A percentile compares a stretch with the other conserved stretches of the same genome.
Evolutionary conservation across 1,139 yeast species (phyloP).

Genomic region (Waltiozyma sp.): DNA sequence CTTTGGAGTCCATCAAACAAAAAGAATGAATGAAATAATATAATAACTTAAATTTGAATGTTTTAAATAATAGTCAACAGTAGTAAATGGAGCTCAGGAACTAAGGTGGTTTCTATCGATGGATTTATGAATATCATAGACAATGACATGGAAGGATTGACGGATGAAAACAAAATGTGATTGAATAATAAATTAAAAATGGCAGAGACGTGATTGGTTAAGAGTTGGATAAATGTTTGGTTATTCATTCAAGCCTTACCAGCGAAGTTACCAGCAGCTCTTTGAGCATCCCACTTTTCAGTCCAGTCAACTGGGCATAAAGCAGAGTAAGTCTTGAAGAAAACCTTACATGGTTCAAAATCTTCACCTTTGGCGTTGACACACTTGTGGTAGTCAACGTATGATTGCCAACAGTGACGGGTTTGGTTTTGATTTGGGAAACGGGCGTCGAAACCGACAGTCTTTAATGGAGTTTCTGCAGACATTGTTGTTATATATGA

Average conservation of each 20-base stretch:
- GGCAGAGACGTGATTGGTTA: not conserved
- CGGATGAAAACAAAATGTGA: not conserved
- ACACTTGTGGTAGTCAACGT: conserved; percentile 97
- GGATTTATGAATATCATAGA: not conserved
- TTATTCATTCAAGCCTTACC: conserved; percentile 23
- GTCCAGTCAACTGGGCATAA: conserved; percentile 92
- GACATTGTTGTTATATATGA: conserved; percentile 13
- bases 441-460: conserved; percentile 86
- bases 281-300: conserved; percentile 94
- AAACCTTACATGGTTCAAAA: conserved; percentile 93
- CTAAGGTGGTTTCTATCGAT: not conserved
- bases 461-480: conserved; percentile 36
- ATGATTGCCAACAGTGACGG: conserved; percentile 96
- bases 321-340: conserved; percentile 82
- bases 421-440: conserved; percentile 97
- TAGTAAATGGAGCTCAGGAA: not conserved
- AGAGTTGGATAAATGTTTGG: not conserved
- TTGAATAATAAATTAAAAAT: not conserved
- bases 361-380: conserved; percentile 95
- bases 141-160: not conserved
- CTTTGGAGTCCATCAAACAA: not conserved
- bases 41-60: not conserved
- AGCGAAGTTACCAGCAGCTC: conserved; percentile 62
- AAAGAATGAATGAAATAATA: not conserved
- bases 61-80: not conserved